A percentile compares a stretch with the other conserved stretches of the same genome.
Conservation (phyloP, 345 rosid species). For the Mallotus nudiflorus region DNA sequence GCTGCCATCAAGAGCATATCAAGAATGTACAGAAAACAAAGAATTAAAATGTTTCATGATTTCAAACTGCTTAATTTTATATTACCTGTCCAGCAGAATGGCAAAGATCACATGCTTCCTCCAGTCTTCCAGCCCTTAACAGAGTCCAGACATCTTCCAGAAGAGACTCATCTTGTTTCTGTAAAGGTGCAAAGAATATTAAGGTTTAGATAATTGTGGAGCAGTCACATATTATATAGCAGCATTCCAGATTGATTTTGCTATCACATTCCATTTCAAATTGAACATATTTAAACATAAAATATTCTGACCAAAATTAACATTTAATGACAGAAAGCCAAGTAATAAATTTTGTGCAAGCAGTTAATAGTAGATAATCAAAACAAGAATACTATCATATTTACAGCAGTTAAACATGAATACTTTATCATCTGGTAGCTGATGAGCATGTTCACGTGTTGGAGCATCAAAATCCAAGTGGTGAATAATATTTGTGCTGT, state of each 20-base stretch:
- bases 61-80: slow-evolving; percentile 12
- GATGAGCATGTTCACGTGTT: slow-evolving; percentile 85
- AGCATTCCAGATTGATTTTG: not conserved
- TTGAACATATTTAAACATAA: not conserved
- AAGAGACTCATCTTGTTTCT: slow-evolving; percentile 97
- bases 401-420: slow-evolving; percentile 9
- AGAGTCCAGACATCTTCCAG: slow-evolving; percentile 96
- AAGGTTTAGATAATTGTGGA: not conserved
- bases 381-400: not conserved
- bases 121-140: slow-evolving; percentile 89
- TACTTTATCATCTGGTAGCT: slow-evolving; percentile 84
- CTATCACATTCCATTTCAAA: not conserved
- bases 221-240: not conserved
- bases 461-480: slow-evolving; percentile 99
- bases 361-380: not conserved
- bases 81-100: slow-evolving; percentile 95
- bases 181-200: slow-evolving; percentile 17
- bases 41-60: slow-evolving; percentile 1
- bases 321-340: not conserved
- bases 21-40: slow-evolving; percentile 1
- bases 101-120: slow-evolving; percentile 93
- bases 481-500: slow-evolving; percentile 56
- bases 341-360: not conserved
- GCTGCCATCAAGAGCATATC: slow-evolving; percentile 40
- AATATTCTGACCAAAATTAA: slow-evolving; percentile 2